Evolutionary conservation across 371 early-diverging fungal species (phyloP), one percentile per base, ranked within the genome.

Genomic region (Batkoa obscura): DNA sequence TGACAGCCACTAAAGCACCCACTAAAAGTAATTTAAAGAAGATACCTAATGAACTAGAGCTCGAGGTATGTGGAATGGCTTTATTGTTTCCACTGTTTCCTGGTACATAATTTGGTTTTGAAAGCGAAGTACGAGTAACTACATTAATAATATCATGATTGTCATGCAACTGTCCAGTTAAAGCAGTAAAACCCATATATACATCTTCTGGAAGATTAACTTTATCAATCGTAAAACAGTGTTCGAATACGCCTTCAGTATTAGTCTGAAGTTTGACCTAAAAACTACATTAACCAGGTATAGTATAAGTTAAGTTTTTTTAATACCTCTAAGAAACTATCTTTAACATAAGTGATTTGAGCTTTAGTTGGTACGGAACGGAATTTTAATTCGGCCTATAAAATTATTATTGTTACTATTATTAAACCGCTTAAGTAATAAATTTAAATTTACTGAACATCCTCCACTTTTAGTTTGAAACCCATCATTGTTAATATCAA

Each of bases 111-210:
- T 50, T 13, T 2, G n/a, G 17, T 1, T 1, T 34, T 35, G 35
- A 54, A 31, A 15, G 15, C 41, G 37, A 33, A 37, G 15, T 46
- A 50, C 55, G 50, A 58, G 43, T 76, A 12, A 70, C 63, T 34
- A 90, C 75, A 12, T 72, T 68, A 52, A 84, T 67, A 56, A 90
- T 76, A 60, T 90, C 90, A 62, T 90, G 90, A 58, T 81, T 80
- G 62, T 89, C 90, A 72, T 55, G 56, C 43, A 92, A 79, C 54
- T 88, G 92, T 56, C 96, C 96, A 0, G 96, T 96, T 43, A 78
- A 76, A 4, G 93, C 86, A 43, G 84, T 75, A 70, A 93, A 94
- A 8, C 94, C 94, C 17, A 94, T 69, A 66, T 87, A 94, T 13
- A 78, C 72, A 50, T 70, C 63, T 1, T 67, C 59, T 0, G 94